Percentiles rank a stretch among this genome's conserved stretches.
phyloP scores from a whole-genome alignment of 1,284 basidiomycete genomes.

The Trametes sp. region DNA sequence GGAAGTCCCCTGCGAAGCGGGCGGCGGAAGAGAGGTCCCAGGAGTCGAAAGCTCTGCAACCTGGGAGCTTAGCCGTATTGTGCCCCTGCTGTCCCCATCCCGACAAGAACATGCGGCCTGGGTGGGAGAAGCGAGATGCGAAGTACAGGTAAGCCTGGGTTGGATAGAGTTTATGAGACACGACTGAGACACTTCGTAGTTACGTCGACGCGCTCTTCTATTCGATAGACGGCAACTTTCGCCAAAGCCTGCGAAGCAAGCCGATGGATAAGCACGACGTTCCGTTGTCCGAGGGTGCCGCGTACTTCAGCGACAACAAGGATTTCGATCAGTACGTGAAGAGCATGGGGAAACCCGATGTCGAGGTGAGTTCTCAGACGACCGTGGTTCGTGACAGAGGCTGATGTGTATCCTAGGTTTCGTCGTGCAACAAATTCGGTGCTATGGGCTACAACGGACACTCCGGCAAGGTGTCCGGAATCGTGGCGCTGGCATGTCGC shows the following conservation, averaged over 20 bases:
- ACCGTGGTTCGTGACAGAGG: neutral
- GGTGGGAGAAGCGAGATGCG: slow-evolving; percentile 7
- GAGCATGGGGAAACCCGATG: neutral
- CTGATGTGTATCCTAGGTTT: neutral
- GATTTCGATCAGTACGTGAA: slow-evolving; percentile 14
- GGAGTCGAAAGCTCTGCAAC: neutral
- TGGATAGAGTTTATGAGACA: neutral
- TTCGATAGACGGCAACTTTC: slow-evolving; percentile 13
- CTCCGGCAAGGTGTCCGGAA: slow-evolving; percentile 4
- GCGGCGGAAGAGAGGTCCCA: neutral
- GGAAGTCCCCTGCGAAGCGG: neutral
- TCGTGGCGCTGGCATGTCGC: neutral
- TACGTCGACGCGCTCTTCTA: neutral
- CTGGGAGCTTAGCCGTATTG: neutral
- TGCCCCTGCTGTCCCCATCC: slow-evolving; percentile 33
- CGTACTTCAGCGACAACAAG: slow-evolving; percentile 17
- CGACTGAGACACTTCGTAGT: neutral
- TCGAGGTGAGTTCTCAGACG: neutral
- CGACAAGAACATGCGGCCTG: slow-evolving; percentile 29
- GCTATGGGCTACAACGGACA: slow-evolving; percentile 14
- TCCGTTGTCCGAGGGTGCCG: slow-evolving; percentile 9
- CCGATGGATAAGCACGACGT: slow-evolving; percentile 15
- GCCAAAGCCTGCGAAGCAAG: slow-evolving; percentile 10
- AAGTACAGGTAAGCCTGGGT: neutral
- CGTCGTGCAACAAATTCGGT: slow-evolving; percentile 15